These are phyloP conservation scores for Chrysoporthe puriensis DNA, from an alignment of 2,329 filamentous ascomycete species.

Conservation along the genomic window DNA sequence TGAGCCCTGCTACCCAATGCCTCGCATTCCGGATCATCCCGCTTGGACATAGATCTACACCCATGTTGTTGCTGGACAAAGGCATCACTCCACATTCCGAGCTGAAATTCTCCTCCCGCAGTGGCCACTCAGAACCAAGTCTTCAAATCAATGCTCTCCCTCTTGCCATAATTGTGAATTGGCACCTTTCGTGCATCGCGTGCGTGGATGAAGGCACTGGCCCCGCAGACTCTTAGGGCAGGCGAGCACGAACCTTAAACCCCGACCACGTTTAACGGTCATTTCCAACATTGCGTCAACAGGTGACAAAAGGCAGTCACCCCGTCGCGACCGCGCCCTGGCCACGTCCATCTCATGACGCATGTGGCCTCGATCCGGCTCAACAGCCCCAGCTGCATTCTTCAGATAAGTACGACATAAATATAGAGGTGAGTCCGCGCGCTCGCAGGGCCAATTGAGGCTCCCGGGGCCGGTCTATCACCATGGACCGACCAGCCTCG, in stretches of 20 bases:
- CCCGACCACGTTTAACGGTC: not conserved
- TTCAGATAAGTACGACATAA: not conserved
- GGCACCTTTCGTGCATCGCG: constrained; percentile 4
- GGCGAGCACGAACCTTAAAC: constrained; percentile 1
- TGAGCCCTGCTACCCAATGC: not conserved
- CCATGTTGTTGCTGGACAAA: not conserved
- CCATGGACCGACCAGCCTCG: constrained; percentile 26
- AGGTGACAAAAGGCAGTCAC: constrained; percentile 13
- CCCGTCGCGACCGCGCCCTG: constrained; percentile 3
- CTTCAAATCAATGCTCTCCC: not conserved
- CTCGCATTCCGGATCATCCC: constrained; percentile 12
- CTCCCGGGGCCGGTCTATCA: constrained; percentile 11
- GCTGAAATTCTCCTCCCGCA: not conserved
- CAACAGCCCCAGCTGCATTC: not conserved
- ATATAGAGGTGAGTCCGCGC: not conserved
- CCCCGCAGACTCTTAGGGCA: constrained; percentile 11
- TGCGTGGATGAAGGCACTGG: not conserved
- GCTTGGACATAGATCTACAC: not conserved
- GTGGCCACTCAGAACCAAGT: not conserved
- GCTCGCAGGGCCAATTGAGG: constrained; percentile 9
- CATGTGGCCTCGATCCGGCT: not conserved
- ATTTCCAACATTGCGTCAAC: constrained; percentile 6
- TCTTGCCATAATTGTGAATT: not conserved
- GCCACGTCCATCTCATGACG: not conserved
- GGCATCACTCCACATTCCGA: constrained; percentile 2